Conservation (phyloP, 768 basidiomycete genomes). For the Tubosaeta sp. region DNA sequence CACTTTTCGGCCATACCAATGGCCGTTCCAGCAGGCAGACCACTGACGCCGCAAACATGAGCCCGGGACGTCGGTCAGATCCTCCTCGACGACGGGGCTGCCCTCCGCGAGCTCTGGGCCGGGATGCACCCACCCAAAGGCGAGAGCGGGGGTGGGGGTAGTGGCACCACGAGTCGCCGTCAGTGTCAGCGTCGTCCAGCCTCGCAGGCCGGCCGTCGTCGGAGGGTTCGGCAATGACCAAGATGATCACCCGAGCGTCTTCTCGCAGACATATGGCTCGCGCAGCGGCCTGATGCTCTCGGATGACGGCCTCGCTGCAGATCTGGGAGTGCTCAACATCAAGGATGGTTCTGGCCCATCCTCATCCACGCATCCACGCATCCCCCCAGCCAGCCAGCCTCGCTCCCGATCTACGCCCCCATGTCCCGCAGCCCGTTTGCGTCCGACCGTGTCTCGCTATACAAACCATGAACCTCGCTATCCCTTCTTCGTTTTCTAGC, state of each 20-base stretch:
- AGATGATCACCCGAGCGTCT: slow-evolving; percentile 34
- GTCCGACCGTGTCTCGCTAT: slow-evolving; percentile 49
- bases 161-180: slow-evolving; percentile 77
- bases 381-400: slow-evolving; percentile 66
- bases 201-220: slow-evolving; percentile 58
- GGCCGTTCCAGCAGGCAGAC: slow-evolving; percentile 41
- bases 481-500: slow-evolving; percentile 42
- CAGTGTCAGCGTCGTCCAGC: slow-evolving; percentile 84
- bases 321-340: slow-evolving; percentile 62
- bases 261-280: slow-evolving; percentile 34
- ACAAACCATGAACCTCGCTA: slow-evolving; percentile 59
- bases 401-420: slow-evolving; percentile 72
- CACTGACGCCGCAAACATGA: slow-evolving; percentile 70
- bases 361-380: slow-evolving; percentile 45
- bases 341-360: slow-evolving; percentile 30
- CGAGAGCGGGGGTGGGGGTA: slow-evolving; percentile 60
- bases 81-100: slow-evolving; percentile 66
- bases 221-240: slow-evolving; percentile 56
- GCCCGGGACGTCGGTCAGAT: slow-evolving; percentile 79
- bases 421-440: slow-evolving; percentile 59
- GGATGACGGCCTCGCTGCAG: slow-evolving; percentile 77
- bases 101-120: slow-evolving; percentile 71
- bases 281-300: slow-evolving; percentile 64
- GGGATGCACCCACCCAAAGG: slow-evolving; percentile 62
- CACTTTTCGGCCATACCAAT: slow-evolving; percentile 36